A percentile compares a stretch with the other conserved stretches of the same genome.
Evolutionary conservation across 2,329 filamentous ascomycete genomes (phyloP).

Genomic region (Fusarium caatingaense): DNA sequence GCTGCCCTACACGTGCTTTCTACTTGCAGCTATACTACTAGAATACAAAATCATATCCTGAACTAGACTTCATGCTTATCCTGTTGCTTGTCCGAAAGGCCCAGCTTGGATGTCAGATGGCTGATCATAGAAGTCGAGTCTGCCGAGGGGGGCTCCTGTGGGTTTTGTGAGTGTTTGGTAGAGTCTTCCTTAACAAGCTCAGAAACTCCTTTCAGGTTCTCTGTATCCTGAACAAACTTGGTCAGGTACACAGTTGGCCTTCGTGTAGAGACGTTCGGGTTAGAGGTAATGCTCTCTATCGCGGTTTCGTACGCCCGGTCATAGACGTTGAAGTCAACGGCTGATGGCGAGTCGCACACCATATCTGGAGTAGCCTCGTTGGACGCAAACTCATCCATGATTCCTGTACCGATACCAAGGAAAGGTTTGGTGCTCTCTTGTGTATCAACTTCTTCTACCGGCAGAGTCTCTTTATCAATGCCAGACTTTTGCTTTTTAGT

Average conservation of each 20-base stretch:
- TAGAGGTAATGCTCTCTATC: constrained; percentile 76
- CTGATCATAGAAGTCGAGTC: constrained; percentile 36
- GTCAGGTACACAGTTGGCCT: constrained; percentile 62
- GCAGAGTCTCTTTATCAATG: constrained; percentile 59
- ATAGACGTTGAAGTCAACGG: constrained; percentile 88
- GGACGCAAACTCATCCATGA: constrained; percentile 58
- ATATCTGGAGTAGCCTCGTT: constrained; percentile 58
- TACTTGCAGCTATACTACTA: not conserved
- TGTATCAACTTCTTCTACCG: constrained; percentile 63
- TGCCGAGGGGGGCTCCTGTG: constrained; percentile 19
- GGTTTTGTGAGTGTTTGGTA: constrained; percentile 8
- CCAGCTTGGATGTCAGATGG: constrained; percentile 41
- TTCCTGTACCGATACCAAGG: constrained; percentile 80
- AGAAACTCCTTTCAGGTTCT: constrained; percentile 54
- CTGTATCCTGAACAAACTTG: constrained; percentile 59
- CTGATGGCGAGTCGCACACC: constrained; percentile 86
- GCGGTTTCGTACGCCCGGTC: constrained; percentile 83
- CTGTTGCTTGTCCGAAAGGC: constrained; percentile 28
- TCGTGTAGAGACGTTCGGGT: constrained; percentile 50
- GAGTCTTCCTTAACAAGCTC: constrained; percentile 46
- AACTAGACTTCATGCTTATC: not conserved
- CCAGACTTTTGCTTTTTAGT: constrained; percentile 42
- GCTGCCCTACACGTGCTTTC: constrained; percentile 1
- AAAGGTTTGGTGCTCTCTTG: constrained; percentile 71
- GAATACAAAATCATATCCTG: not conserved